phyloP scores from a whole-genome alignment of 1,284 basidiomycete genomes.

The Papiliotrema laurentii region DNA sequence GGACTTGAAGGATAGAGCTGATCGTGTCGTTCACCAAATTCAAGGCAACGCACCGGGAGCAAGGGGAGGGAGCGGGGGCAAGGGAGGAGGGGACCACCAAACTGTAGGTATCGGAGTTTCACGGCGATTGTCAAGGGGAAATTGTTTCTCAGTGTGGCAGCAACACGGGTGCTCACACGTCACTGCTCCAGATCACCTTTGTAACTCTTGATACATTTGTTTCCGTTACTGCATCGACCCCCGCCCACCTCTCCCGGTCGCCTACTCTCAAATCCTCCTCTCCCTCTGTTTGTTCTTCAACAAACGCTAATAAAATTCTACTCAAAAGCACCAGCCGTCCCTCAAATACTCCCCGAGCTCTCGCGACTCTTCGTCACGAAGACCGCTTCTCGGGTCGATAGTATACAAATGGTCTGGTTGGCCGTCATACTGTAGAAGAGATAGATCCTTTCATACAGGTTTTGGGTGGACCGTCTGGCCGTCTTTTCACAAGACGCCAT shows the following conservation, averaged over 20 bases:
- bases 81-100: background rate
- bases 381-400: slow-evolving; percentile 8
- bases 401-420: background rate
- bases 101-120: slow-evolving; percentile 3
- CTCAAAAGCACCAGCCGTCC: slow-evolving; percentile 6
- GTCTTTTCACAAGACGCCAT: background rate
- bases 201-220: background rate
- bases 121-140: too few species aligned
- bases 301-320: slow-evolving; percentile 8
- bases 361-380: too few species aligned
- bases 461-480: slow-evolving; percentile 11
- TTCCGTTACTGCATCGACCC: background rate
- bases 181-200: background rate
- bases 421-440: slow-evolving; percentile 14
- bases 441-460: slow-evolving; percentile 3
- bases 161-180: background rate
- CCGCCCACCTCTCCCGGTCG: background rate
- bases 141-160: background rate
- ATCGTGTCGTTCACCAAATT: slow-evolving; percentile 2
- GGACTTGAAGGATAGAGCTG: slow-evolving; percentile 5
- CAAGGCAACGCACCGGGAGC: background rate
- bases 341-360: background rate
- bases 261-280: too few species aligned
- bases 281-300: too few species aligned
- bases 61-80: background rate